A percentile compares a stretch with the other conserved stretches of the same genome.
phyloP scores from a whole-genome alignment of 345 rosid genomes.

The Salix exigua region DNA sequence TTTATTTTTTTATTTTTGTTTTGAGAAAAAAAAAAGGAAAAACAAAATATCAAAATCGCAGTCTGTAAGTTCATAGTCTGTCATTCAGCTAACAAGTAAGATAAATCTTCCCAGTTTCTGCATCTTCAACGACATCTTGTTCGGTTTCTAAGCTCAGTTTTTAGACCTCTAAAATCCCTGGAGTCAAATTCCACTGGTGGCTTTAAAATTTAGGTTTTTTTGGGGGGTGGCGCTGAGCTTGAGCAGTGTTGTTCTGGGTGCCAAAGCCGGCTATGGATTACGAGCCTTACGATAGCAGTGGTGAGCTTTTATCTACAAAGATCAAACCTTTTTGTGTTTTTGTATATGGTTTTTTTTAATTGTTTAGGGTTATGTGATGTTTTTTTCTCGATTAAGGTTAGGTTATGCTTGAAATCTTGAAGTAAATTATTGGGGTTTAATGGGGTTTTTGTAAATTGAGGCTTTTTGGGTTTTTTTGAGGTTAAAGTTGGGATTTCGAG shows the following conservation, averaged over 20 bases:
- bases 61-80: background rate
- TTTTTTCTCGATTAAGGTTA: conserved; percentile 6
- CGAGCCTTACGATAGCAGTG: conserved; percentile 73
- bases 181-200: too few relatives aligned
- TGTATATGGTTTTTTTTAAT: background rate
- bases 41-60: background rate
- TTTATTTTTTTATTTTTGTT: background rate
- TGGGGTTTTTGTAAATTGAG: background rate
- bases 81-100: background rate
- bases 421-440: background rate
- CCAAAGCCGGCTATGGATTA: conserved; percentile 53
- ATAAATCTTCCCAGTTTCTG: background rate
- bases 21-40: background rate
- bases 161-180: background rate
- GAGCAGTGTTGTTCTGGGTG: background rate
- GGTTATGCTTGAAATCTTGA: background rate
- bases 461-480: background rate
- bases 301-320: conserved; percentile 38
- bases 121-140: background rate
- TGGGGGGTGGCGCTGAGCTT: background rate
- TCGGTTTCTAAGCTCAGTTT: background rate
- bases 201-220: conserved; percentile 8
- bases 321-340: conserved; percentile 11
- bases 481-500: background rate
- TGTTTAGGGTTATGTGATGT: background rate